phyloP scores from a whole-genome alignment of 305 asterid genomes.

The Ruellia speciosa region DNA sequence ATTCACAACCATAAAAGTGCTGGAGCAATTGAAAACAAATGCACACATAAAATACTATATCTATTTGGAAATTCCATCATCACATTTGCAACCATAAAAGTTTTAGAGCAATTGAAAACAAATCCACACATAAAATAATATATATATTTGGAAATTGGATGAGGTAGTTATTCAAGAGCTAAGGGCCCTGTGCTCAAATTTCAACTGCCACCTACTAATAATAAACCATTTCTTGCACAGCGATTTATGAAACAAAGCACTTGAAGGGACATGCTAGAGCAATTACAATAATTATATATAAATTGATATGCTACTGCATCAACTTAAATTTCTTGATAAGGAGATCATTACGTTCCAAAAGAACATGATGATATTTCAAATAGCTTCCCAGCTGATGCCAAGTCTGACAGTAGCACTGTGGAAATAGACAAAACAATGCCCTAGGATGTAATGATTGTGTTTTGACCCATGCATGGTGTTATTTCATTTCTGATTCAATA shows the following conservation, averaged over 20 bases:
- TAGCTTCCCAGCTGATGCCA: conserved; percentile 9
- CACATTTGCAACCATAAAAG: background rate
- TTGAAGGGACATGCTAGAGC: background rate
- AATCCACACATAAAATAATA: background rate
- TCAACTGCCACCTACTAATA: background rate
- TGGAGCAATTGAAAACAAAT: background rate
- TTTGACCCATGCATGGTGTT: conserved; percentile 12
- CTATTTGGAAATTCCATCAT: background rate
- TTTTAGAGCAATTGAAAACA: too few species aligned
- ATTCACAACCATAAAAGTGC: background rate
- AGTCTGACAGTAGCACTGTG: conserved; percentile 1
- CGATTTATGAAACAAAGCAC: background rate
- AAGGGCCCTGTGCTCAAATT: background rate
- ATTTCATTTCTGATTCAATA: conserved; percentile 8
- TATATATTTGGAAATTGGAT: background rate
- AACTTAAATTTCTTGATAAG: background rate
- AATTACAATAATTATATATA: background rate
- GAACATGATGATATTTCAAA: conserved; percentile 10
- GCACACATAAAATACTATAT: too few species aligned
- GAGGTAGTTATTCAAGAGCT: background rate
- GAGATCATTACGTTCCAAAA: background rate
- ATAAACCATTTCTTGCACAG: background rate
- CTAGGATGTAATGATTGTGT: conserved; percentile 11
- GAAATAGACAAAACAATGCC: conserved; percentile 7
- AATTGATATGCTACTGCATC: background rate